A percentile compares a stretch with the other conserved stretches of the same genome.
Conservation (phyloP, 2,329 filamentous ascomycete species). For the Exophiala dermatitidis region DNA sequence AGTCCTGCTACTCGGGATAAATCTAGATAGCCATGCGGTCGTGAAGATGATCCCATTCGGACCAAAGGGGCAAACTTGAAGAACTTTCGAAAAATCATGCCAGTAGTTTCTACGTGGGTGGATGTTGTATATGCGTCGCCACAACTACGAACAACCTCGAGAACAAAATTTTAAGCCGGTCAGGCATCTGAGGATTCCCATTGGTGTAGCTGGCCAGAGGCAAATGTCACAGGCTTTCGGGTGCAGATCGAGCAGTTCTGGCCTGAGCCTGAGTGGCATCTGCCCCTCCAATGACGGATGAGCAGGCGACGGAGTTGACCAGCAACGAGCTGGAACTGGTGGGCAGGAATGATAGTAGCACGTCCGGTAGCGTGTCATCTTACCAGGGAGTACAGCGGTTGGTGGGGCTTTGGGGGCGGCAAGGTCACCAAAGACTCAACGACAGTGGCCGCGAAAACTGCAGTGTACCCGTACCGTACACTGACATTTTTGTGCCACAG, state of each 20-base stretch:
- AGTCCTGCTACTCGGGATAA: not conserved
- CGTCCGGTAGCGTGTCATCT: not conserved
- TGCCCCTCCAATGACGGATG: not conserved
- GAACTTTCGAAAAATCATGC: not conserved
- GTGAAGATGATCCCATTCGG: not conserved
- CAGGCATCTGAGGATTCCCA: slow-evolving; percentile 1
- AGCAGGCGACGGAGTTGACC: not conserved
- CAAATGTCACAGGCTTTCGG: slow-evolving; percentile 3
- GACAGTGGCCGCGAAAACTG: not conserved
- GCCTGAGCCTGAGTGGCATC: not conserved
- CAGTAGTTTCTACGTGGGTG: not conserved
- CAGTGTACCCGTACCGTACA: not conserved
- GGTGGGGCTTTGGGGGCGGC: slow-evolving; percentile 13
- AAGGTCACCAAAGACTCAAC: not conserved
- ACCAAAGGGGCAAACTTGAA: not conserved
- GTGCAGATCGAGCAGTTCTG: not conserved
- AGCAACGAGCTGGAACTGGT: not conserved
- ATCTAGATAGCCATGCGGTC: not conserved
- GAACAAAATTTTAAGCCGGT: slow-evolving; percentile 4
- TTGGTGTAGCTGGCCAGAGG: slow-evolving; percentile 3
- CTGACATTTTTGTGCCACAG: no score
- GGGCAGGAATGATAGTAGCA: not conserved
- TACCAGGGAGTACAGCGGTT: not conserved
- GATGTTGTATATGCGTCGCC: not conserved
- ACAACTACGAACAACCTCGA: slow-evolving; percentile 1